Conservation (phyloP, 108 stramenopile genomes). For the Fragilaria crotonensis region DNA sequence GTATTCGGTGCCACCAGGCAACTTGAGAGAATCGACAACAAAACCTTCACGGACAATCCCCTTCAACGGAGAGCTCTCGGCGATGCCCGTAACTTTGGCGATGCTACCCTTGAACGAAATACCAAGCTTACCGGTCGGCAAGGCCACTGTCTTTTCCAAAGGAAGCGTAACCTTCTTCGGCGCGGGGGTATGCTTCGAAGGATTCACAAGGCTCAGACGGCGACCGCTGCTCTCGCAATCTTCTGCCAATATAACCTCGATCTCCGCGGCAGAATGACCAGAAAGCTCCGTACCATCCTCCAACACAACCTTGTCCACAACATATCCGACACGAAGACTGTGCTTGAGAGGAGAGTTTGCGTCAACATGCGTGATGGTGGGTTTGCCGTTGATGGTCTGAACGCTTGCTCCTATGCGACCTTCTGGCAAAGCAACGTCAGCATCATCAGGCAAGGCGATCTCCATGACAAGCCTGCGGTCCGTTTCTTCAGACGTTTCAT, state of each 20-base stretch:
- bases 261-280: background rate
- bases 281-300: slow-evolving; percentile 2
- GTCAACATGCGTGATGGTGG: background rate
- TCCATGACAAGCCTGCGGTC: background rate
- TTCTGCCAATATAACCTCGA: background rate
- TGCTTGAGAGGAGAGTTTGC: background rate
- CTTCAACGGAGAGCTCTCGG: background rate
- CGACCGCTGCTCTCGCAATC: background rate
- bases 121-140: background rate
- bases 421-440: background rate
- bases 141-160: background rate
- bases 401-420: background rate
- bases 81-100: background rate
- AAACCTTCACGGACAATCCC: background rate
- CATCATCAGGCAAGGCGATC: background rate
- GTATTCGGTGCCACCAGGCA: background rate
- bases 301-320: background rate
- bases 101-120: background rate
- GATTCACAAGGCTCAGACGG: background rate
- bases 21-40: background rate
- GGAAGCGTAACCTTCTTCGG: background rate
- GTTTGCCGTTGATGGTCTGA: background rate
- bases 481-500: background rate
- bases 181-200: background rate
- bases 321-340: background rate